A percentile compares a stretch with the other conserved stretches of the same genome.
phyloP scores from a whole-genome alignment of 805 yeast genomes.

The Monosporozyma yasuniensis region DNA sequence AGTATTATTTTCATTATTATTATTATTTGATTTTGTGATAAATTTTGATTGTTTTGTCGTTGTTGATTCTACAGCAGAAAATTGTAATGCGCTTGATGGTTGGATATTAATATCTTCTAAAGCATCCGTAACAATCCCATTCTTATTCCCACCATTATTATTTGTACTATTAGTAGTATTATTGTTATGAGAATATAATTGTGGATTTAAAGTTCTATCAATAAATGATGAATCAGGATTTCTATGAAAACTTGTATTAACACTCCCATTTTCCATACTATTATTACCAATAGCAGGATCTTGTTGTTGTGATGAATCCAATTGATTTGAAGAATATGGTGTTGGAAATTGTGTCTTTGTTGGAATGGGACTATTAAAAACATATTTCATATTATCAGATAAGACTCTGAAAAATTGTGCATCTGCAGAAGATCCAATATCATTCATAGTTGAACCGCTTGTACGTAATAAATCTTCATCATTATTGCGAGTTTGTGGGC shows the following conservation, averaged over 20 bases:
- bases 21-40: not conserved
- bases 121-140: conserved; percentile 8
- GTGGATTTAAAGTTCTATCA: conserved; percentile 1
- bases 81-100: conserved; percentile 28
- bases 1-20: not conserved
- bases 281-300: not conserved
- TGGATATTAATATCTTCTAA: conserved; percentile 27
- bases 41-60: not conserved
- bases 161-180: conserved; percentile 2
- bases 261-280: not conserved
- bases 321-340: conserved; percentile 19
- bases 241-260: not conserved
- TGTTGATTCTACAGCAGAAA: conserved; percentile 5
- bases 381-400: conserved; percentile 23
- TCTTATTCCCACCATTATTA: not conserved
- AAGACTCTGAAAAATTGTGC: conserved; percentile 22
- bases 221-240: conserved; percentile 6
- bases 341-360: conserved; percentile 29
- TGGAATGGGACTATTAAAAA: conserved; percentile 27
- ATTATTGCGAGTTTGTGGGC: not conserved
- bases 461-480: not conserved
- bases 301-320: conserved; percentile 2
- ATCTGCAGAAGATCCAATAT: conserved; percentile 13
- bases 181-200: not conserved
- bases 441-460: not conserved